phyloP scores from a whole-genome alignment of 176 grass and related monocot species.

The Musa troglodytarum region DNA sequence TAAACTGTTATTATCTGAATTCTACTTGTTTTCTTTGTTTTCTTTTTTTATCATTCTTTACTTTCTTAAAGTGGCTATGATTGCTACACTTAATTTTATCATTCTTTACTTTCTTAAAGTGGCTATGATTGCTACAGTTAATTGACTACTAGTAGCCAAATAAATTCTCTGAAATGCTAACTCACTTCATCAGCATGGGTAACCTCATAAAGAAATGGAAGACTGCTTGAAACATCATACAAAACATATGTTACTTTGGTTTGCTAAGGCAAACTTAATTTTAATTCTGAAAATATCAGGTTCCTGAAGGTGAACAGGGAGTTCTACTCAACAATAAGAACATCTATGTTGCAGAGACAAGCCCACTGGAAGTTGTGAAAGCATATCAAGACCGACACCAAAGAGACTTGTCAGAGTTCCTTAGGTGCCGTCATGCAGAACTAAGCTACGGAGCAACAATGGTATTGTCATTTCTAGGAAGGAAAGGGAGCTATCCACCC shows the following conservation, averaged over 20 bases:
- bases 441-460: neutral
- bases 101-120: no score
- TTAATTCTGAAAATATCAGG: neutral
- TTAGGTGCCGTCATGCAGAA: conserved; percentile 10
- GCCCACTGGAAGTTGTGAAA: conserved; percentile 5
- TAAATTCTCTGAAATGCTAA: conserved; percentile 2
- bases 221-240: neutral
- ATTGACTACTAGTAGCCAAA: neutral
- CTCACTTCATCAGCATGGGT: no score
- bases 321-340: neutral
- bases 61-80: no score
- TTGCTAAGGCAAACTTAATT: no score
- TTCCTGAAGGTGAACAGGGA: neutral
- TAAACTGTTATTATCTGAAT: neutral
- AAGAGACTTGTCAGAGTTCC: conserved; percentile 16
- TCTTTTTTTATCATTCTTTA: no score
- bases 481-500: neutral
- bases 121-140: no score
- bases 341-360: neutral
- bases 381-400: conserved; percentile 7
- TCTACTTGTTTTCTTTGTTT: no score
- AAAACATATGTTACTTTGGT: no score
- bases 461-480: conserved; percentile 8
- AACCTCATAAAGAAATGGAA: neutral
- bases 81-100: neutral